Base-by-base conservation (phyloP, 495 filamentous ascomycete species). In the Neurospora sp. region DNA sequence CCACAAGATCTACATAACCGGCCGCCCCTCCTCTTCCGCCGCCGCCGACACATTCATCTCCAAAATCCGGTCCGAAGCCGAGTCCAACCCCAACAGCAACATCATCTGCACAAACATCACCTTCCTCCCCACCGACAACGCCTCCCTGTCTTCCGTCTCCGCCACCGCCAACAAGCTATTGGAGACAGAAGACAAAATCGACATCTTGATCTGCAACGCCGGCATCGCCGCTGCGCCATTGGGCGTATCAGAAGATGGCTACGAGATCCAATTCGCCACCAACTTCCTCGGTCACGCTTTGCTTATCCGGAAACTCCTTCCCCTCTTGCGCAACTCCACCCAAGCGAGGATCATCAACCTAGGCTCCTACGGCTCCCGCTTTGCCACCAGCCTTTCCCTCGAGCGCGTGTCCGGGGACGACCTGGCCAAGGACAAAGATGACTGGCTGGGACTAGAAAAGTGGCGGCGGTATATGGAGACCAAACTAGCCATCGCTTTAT, bases 101-200 rank as follows among this genome's bases (percentile, higher is more conserved):
- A n/a, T n/a, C n/a, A n/a, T n/a, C n/a, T 45, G 42, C 42, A 45
- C 8, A 45, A 9, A 45, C 42, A 45, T n/a, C 17, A 45, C 42
- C 42, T 45, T 45, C 42, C 42, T 45, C 42, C 42, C 42, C 17
- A 44, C 42, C 42, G 42, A 45, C 42, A n/a, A 45, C 42, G 42
- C 42, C 17, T 45, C 42, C 8, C 17, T 45, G 0, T 0, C 42
- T n/a, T 45, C 42, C 17, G 42, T 45, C 7, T 45, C 42, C 7
- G 42, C 42, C 17, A 45, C 42, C 17, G 42, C 42, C 3, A 0
- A 0, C 3, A 45, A n/a, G 0, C 42, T 45, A 0, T 0, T 45
- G 0, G 17, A 45, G 1, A 45, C 42, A 3, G 17, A 45, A 45
- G 42, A n/a, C 0, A 45, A 1, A 0, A n/a, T 45, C 0, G 17